These are phyloP conservation scores for Tulasnella sp. DNA, from an alignment of 768 basidiomycete genomes.

Conservation along the genomic window DNA sequence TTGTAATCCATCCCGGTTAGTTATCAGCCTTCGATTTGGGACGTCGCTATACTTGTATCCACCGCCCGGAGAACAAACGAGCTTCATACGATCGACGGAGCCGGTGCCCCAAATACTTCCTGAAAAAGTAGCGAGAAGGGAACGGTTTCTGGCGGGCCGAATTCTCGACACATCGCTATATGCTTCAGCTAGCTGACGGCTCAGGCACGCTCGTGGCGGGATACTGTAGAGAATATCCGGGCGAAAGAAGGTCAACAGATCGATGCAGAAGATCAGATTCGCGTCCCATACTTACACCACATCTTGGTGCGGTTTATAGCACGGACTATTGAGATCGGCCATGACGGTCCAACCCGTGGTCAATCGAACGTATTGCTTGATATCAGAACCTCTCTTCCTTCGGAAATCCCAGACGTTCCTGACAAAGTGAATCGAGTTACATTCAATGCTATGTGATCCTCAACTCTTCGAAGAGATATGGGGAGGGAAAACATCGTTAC, in stretches of 20 bases:
- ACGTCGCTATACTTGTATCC: slow-evolving; percentile 20
- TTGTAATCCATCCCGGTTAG: slow-evolving; percentile 17
- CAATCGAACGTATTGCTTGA: slow-evolving; percentile 12
- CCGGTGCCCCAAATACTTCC: slow-evolving; percentile 34
- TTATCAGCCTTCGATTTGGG: slow-evolving; percentile 5
- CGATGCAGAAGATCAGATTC: background rate
- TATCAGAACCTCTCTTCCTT: slow-evolving; percentile 1
- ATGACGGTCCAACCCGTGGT: slow-evolving; percentile 29
- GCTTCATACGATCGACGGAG: slow-evolving; percentile 26
- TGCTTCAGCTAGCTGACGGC: slow-evolving; percentile 24
- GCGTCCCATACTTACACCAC: slow-evolving; percentile 23
- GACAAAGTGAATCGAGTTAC: no score
- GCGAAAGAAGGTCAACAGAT: background rate
- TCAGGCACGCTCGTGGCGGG: slow-evolving; percentile 30
- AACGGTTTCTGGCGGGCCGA: slow-evolving; percentile 27
- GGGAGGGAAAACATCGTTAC: slow-evolving; percentile 8
- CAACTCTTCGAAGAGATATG: background rate
- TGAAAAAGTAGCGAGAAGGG: slow-evolving; percentile 28
- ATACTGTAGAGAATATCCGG: slow-evolving; percentile 21
- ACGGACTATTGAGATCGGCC: slow-evolving; percentile 32
- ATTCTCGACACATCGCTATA: slow-evolving; percentile 27
- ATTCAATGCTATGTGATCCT: no score
- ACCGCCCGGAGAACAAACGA: slow-evolving; percentile 29
- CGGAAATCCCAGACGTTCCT: slow-evolving; percentile 21
- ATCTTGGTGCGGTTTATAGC: slow-evolving; percentile 32